A percentile compares a stretch with the other conserved stretches of the same genome.
Evolutionary conservation across 768 basidiomycete genomes (phyloP).

Genomic region (Leccinum obscurum): DNA sequence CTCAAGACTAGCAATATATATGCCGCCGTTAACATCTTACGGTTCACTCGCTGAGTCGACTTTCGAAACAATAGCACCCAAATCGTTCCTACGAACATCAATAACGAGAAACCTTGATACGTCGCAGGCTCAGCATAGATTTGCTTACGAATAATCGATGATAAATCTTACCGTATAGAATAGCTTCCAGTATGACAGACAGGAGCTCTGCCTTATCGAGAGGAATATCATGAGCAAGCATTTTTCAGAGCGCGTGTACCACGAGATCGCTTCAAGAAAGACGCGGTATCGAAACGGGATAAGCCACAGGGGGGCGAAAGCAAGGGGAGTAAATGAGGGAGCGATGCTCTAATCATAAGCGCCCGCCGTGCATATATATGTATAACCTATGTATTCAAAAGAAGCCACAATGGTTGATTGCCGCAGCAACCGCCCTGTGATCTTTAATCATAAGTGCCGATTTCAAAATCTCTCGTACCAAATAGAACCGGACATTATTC

Average conservation of each 20-base stretch:
- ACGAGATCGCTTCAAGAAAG: not conserved
- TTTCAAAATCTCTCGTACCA: not conserved
- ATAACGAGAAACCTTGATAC: no score
- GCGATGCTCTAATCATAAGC: not conserved
- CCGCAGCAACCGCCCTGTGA: not conserved
- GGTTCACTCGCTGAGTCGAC: slow-evolving; percentile 15
- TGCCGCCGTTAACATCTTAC: slow-evolving; percentile 24
- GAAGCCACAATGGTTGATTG: not conserved
- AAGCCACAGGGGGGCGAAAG: not conserved
- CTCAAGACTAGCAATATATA: slow-evolving; percentile 31
- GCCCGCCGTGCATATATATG: not conserved
- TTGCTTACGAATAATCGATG: not conserved
- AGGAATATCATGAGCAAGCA: not conserved
- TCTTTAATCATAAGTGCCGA: not conserved
- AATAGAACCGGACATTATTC: not conserved
- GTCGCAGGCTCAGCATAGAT: not conserved
- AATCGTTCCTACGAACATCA: no score
- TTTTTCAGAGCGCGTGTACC: not conserved
- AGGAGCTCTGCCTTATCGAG: not conserved
- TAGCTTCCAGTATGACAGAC: slow-evolving; percentile 15
- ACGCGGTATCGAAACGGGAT: not conserved
- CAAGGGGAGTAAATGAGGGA: not conserved
- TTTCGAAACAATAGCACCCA: slow-evolving; percentile 20
- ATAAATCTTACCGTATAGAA: slow-evolving; percentile 20
- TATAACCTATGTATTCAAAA: not conserved